A percentile compares a stretch with the other conserved stretches of the same genome.
Evolutionary conservation across 768 basidiomycete species (phyloP).

Genomic region (Suillus occidentalis): DNA sequence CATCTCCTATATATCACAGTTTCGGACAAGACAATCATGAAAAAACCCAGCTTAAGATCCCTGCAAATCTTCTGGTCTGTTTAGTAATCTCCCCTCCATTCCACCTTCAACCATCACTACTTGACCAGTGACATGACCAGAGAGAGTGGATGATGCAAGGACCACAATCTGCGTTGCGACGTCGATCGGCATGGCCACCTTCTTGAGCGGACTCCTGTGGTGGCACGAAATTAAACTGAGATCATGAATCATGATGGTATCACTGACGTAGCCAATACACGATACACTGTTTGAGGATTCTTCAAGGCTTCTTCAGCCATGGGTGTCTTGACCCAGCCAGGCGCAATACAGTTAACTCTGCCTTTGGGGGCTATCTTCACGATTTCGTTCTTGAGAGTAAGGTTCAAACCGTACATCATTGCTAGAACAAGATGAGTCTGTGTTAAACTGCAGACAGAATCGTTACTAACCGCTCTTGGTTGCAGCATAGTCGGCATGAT

Average conservation of each 20-base stretch:
- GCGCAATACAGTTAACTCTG: constrained; percentile 69
- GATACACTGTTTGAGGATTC: constrained; percentile 53
- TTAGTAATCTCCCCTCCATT: constrained; percentile 68
- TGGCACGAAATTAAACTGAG: not conserved
- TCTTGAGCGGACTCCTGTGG: constrained; percentile 65
- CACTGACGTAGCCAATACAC: constrained; percentile 65
- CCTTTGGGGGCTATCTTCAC: constrained; percentile 71
- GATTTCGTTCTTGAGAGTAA: constrained; percentile 78
- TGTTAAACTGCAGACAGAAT: not conserved
- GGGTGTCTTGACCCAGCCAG: constrained; percentile 68
- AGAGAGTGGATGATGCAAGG: constrained; percentile 58
- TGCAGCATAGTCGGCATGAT: constrained; percentile 65
- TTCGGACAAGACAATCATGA: not conserved
- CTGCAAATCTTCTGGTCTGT: constrained; percentile 38
- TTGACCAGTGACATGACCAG: constrained; percentile 74
- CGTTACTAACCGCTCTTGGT: constrained; percentile 58
- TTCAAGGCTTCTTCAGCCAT: constrained; percentile 60
- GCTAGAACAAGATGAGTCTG: constrained; percentile 34
- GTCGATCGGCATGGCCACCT: constrained; percentile 61
- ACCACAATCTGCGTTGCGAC: constrained; percentile 65
- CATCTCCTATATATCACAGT: not conserved
- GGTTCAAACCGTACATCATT: constrained; percentile 70
- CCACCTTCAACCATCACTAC: constrained; percentile 73
- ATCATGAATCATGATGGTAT: not conserved
- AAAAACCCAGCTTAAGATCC: not conserved